Evolutionary conservation across 345 rosid genomes (phyloP).

Genomic region (Lepidium aucheri): DNA sequence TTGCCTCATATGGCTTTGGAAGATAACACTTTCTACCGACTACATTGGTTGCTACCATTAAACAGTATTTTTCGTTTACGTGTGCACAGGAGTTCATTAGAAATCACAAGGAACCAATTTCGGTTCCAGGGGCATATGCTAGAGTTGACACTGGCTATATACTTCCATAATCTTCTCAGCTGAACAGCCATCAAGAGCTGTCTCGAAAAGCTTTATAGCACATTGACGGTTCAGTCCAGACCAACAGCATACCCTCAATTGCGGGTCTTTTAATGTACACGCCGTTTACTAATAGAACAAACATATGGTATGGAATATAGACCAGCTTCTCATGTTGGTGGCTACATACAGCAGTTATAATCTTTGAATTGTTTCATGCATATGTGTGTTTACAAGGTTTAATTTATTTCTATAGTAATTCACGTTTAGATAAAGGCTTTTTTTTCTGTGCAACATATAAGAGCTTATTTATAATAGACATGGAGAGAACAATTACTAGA

Average conservation of each 20-base stretch:
- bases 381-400: background rate
- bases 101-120: constrained; percentile 28
- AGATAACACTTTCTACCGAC: background rate
- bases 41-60: background rate
- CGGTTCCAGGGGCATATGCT: constrained; percentile 14
- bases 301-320: constrained; percentile 24
- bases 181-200: constrained; percentile 19
- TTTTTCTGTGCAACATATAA: too few species aligned
- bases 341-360: constrained; percentile 17
- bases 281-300: constrained; percentile 11
- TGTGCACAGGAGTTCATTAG: constrained; percentile 23
- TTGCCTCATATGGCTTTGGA: background rate
- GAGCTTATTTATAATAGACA: too few species aligned
- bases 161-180: constrained; percentile 28
- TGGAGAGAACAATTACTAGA: too few species aligned
- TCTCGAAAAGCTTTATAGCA: constrained; percentile 16
- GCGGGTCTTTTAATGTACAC: constrained; percentile 8
- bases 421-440: background rate
- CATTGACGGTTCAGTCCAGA: constrained; percentile 17
- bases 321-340: constrained; percentile 24
- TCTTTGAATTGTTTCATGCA: constrained; percentile 1
- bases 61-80: background rate
- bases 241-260: constrained; percentile 25
- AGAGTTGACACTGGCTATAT: constrained; percentile 21
- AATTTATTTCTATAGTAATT: background rate